Evolutionary conservation across 2,329 filamentous ascomycete species (phyloP).

Genomic region (Fusarium chaquense): DNA sequence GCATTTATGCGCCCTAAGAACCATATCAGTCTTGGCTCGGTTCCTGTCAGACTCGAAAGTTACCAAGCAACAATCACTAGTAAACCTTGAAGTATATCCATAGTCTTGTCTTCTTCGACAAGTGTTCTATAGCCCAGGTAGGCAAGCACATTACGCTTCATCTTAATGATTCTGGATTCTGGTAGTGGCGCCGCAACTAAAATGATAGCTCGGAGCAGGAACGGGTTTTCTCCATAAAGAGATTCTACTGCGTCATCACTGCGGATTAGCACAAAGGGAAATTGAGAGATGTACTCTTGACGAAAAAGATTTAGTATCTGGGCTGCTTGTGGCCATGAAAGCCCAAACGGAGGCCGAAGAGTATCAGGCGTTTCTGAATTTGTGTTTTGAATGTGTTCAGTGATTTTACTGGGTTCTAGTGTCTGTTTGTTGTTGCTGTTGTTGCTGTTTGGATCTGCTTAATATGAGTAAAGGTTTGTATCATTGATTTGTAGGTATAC

Average conservation of each 20-base stretch:
- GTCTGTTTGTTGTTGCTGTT: neutral
- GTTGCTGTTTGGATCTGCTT: neutral
- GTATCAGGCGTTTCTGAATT: neutral
- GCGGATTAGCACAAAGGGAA: conserved; percentile 55
- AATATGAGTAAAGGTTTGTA: neutral
- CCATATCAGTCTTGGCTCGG: neutral
- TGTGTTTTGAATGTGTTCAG: neutral
- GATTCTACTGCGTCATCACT: conserved; percentile 47
- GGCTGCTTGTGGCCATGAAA: conserved; percentile 56
- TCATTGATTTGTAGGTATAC: neutral
- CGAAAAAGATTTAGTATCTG: conserved; percentile 52
- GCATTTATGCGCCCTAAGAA: conserved; percentile 52
- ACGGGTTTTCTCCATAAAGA: conserved; percentile 53
- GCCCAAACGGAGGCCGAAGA: conserved; percentile 49
- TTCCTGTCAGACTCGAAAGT: neutral
- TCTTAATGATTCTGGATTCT: conserved; percentile 51
- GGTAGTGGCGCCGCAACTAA: conserved; percentile 52
- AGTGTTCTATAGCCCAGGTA: conserved; percentile 59
- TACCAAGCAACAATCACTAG: conserved; percentile 62
- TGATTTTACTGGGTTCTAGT: neutral
- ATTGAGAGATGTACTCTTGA: conserved; percentile 51
- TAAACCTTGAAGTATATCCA: conserved; percentile 62
- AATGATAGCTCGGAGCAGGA: conserved; percentile 56
- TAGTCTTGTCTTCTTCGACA: conserved; percentile 54
- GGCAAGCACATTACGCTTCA: conserved; percentile 56